phyloP scores from a whole-genome alignment of 371 early-diverging fungal genomes.

The Dipsacomyces acuminosporus region DNA sequence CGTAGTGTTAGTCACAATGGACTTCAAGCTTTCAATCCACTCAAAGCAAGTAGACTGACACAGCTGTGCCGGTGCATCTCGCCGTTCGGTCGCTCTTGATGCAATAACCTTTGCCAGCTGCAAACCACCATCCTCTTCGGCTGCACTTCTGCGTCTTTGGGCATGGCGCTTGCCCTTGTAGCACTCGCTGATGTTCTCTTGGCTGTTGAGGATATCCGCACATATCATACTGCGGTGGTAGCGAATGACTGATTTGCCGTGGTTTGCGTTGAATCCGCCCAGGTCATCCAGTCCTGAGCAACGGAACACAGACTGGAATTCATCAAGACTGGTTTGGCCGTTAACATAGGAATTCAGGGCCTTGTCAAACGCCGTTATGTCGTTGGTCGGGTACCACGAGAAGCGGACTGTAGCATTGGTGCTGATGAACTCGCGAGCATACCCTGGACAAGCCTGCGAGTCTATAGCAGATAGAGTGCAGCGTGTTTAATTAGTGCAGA shows the following conservation, averaged over 20 bases:
- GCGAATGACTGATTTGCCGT: slow-evolving; percentile 36
- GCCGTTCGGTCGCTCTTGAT: slow-evolving; percentile 8
- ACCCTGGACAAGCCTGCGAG: slow-evolving; percentile 46
- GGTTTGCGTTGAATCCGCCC: slow-evolving; percentile 37
- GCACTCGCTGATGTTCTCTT: slow-evolving; percentile 41
- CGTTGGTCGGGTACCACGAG: slow-evolving; percentile 42
- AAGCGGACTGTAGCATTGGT: slow-evolving; percentile 42
- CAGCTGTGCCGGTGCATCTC: slow-evolving; percentile 29
- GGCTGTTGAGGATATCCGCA: slow-evolving; percentile 41
- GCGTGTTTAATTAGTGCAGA: too few relatives aligned
- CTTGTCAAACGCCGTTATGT: slow-evolving; percentile 43
- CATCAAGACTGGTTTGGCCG: slow-evolving; percentile 37
- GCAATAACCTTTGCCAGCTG: slow-evolving; percentile 28
- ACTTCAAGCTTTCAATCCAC: slow-evolving; percentile 41
- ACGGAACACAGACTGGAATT: slow-evolving; percentile 46
- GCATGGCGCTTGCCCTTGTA: slow-evolving; percentile 15
- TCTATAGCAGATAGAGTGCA: background rate
- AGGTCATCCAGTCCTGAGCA: slow-evolving; percentile 40
- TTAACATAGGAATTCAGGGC: slow-evolving; percentile 43
- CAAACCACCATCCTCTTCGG: slow-evolving; percentile 1
- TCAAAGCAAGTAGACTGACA: slow-evolving; percentile 40
- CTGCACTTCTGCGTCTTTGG: slow-evolving; percentile 7
- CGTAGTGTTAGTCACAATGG: slow-evolving; percentile 36
- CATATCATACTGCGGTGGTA: slow-evolving; percentile 47
- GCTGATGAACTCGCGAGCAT: slow-evolving; percentile 37